Conservation (phyloP, 2,329 filamentous ascomycete genomes). For the Paracoccidioides brasiliensis region DNA sequence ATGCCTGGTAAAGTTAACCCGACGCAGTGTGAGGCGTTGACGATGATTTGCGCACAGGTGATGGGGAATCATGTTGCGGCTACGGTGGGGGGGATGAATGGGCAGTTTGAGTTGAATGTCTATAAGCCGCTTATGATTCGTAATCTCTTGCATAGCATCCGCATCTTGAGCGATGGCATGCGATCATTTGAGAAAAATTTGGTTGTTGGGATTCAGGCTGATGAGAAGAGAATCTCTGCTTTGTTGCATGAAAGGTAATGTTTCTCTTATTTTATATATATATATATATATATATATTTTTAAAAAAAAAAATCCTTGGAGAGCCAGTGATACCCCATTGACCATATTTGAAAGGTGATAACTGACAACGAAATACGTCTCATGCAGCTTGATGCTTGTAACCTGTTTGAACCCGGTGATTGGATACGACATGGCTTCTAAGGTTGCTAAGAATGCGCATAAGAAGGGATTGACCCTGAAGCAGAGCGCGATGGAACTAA, state of each 20-base stretch:
- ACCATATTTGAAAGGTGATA: too few relatives aligned
- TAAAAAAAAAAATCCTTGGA: too few relatives aligned
- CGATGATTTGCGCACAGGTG: conserved; percentile 95
- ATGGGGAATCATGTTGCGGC: conserved; percentile 94
- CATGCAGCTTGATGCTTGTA: conserved; percentile 77
- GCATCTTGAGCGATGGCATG: conserved; percentile 86
- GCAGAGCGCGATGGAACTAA: conserved; percentile 82
- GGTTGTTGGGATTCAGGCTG: conserved; percentile 74
- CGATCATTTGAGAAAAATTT: conserved; percentile 89
- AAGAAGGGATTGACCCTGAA: conserved; percentile 95
- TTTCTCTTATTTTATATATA: not conserved
- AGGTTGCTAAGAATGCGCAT: conserved; percentile 96
- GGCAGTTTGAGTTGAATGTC: conserved; percentile 97
- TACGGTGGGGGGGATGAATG: conserved; percentile 90
- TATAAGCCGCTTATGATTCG: conserved; percentile 96
- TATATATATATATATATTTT: not conserved
- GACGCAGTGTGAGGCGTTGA: conserved; percentile 93
- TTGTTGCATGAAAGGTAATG: conserved; percentile 85
- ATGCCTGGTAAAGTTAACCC: conserved; percentile 99
- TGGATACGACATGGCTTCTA: conserved; percentile 92
- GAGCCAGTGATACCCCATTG: too few relatives aligned
- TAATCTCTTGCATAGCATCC: conserved; percentile 84
- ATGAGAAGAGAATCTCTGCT: conserved; percentile 79
- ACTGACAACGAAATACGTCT: not conserved
- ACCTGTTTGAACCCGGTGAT: conserved; percentile 97